Conservation (phyloP, 495 filamentous ascomycete species). For the Glonium stellatum region DNA sequence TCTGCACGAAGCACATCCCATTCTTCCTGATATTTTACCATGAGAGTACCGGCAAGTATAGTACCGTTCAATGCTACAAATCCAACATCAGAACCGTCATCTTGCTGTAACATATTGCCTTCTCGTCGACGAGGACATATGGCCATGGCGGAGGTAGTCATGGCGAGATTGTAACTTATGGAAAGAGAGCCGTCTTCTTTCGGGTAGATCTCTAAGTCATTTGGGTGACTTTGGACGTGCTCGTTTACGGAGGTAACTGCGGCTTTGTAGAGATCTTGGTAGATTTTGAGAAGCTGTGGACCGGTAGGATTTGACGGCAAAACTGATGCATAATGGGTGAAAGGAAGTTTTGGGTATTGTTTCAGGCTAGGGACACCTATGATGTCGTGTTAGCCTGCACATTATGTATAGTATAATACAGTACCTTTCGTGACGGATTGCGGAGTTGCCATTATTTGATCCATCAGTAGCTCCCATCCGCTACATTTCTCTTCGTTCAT, state of each 20-base stretch:
- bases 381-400: background rate
- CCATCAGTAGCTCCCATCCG: constrained; percentile 50
- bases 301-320: constrained; percentile 39
- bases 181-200: constrained; percentile 42
- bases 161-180: constrained; percentile 74
- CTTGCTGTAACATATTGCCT: constrained; percentile 33
- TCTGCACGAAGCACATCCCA: constrained; percentile 56
- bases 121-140: constrained; percentile 56
- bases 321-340: constrained; percentile 45
- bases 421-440: background rate
- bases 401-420: background rate
- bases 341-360: constrained; percentile 40
- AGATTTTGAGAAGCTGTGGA: constrained; percentile 41
- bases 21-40: constrained; percentile 68
- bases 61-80: constrained; percentile 69
- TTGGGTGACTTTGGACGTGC: constrained; percentile 20
- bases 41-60: constrained; percentile 68
- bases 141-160: constrained; percentile 63
- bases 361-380: constrained; percentile 22
- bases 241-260: constrained; percentile 40
- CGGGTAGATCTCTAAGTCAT: constrained; percentile 18
- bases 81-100: constrained; percentile 45
- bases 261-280: constrained; percentile 48
- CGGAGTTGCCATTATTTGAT: constrained; percentile 11
- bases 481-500: constrained; percentile 38